Evolutionary conservation across 495 filamentous ascomycete genomes (phyloP).

Genomic region (Cenococcum geophilum): DNA sequence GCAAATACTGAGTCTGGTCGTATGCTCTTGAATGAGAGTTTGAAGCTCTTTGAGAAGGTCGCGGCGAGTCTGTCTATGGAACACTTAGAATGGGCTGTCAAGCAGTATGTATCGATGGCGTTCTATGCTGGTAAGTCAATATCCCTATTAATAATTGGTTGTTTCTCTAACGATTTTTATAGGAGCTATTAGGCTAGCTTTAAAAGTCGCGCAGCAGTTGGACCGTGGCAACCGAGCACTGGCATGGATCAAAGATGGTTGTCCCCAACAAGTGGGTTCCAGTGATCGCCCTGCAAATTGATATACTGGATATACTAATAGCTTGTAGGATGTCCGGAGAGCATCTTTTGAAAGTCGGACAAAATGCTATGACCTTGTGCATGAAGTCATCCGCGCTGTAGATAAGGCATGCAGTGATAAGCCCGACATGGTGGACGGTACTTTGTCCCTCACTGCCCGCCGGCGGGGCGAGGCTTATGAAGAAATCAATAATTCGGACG

Average conservation of each 20-base stretch:
- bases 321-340: slow-evolving; percentile 58
- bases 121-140: slow-evolving; percentile 63
- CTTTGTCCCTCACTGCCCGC: slow-evolving; percentile 63
- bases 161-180: slow-evolving; percentile 16
- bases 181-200: slow-evolving; percentile 83
- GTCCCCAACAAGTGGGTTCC: slow-evolving; percentile 46
- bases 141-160: background rate
- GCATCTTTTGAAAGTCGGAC: slow-evolving; percentile 62
- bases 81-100: slow-evolving; percentile 68
- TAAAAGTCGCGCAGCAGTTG: slow-evolving; percentile 70
- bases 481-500: slow-evolving; percentile 74
- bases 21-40: slow-evolving; percentile 76
- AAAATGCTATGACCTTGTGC: slow-evolving; percentile 76
- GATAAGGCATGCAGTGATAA: slow-evolving; percentile 60
- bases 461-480: slow-evolving; percentile 80
- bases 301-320: slow-evolving; percentile 38
- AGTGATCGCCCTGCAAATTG: background rate
- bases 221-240: slow-evolving; percentile 80
- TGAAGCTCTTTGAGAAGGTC: slow-evolving; percentile 82
- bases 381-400: slow-evolving; percentile 66
- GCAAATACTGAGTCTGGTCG: slow-evolving; percentile 70
- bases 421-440: slow-evolving; percentile 70
- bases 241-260: slow-evolving; percentile 64
- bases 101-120: slow-evolving; percentile 68
- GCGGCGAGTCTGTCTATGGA: slow-evolving; percentile 72